phyloP scores from a whole-genome alignment of 2,329 filamentous ascomycete genomes.

The Myriosclerotinia scirpicola region DNA sequence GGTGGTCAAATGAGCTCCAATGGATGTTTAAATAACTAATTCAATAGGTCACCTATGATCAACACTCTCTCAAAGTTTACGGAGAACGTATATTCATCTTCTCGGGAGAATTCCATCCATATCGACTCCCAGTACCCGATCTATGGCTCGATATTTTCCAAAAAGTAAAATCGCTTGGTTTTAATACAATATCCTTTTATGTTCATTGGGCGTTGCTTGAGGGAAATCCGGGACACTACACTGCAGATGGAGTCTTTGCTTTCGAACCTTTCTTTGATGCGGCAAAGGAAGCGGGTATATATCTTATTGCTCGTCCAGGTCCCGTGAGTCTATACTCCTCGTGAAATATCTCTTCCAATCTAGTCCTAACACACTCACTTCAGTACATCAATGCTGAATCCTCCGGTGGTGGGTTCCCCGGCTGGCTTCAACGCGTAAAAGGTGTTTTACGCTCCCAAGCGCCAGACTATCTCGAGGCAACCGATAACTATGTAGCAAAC shows the following conservation, averaged over 20 bases:
- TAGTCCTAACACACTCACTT: constrained; percentile 27
- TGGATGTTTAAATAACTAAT: background rate
- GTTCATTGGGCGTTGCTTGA: constrained; percentile 77
- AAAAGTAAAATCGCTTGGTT: constrained; percentile 79
- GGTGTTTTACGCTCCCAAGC: constrained; percentile 63
- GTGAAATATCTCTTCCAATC: background rate
- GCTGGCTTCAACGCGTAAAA: constrained; percentile 71
- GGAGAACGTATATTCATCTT: constrained; percentile 63
- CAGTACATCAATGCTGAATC: constrained; percentile 78
- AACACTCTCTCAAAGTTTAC: constrained; percentile 60
- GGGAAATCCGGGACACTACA: constrained; percentile 68
- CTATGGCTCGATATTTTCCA: constrained; percentile 74
- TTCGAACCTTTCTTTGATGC: constrained; percentile 75
- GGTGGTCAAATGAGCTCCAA: background rate
- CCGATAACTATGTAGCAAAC: constrained; percentile 57
- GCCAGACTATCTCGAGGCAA: constrained; percentile 62
- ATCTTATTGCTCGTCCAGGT: constrained; percentile 60
- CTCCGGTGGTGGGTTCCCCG: constrained; percentile 75
- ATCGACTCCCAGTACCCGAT: constrained; percentile 57
- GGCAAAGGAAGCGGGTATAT: constrained; percentile 71
- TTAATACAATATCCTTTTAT: constrained; percentile 79
- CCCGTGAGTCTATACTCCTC: constrained; percentile 30
- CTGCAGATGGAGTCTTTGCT: constrained; percentile 69
- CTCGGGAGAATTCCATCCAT: constrained; percentile 64
- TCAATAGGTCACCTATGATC: constrained; percentile 58